Evolutionary conservation across 2,329 filamentous ascomycete genomes (phyloP).

Genomic region (Tolypocladium amazonense): DNA sequence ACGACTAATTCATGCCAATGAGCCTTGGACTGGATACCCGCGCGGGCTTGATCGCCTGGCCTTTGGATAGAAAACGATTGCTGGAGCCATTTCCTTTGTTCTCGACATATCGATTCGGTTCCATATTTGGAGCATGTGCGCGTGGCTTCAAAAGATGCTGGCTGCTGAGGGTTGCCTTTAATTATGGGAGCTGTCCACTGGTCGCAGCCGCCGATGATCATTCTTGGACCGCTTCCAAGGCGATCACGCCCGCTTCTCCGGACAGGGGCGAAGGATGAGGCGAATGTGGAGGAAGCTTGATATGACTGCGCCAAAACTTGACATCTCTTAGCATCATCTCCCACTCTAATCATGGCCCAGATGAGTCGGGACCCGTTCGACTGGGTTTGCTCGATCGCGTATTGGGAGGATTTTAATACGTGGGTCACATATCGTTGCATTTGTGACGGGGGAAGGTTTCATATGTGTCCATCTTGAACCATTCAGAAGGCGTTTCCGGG

Average conservation of each 20-base stretch:
- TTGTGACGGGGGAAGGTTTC: not conserved
- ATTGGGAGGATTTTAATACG: not conserved
- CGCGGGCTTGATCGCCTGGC: not conserved
- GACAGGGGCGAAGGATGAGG: not conserved
- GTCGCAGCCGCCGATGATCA: not conserved
- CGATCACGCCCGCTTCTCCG: not conserved
- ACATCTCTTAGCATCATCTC: not conserved
- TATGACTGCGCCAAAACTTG: not conserved
- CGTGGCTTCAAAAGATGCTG: not conserved
- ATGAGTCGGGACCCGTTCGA: not conserved
- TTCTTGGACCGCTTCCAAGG: not conserved
- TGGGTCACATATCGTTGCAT: not conserved
- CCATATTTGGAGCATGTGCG: not conserved
- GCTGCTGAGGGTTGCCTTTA: not conserved
- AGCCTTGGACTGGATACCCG: slow-evolving; percentile 3
- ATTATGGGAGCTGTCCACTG: not conserved
- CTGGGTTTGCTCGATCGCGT: not conserved
- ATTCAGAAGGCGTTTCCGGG: not conserved
- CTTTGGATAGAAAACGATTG: not conserved
- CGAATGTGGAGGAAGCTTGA: not conserved
- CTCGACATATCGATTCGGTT: not conserved
- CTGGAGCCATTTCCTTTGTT: not conserved
- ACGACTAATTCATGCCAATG: slow-evolving; percentile 1
- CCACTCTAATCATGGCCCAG: not conserved
- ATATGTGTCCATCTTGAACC: not conserved